phyloP scores from a whole-genome alignment of 169 alveolate species.

The Babesia ovata region DNA sequence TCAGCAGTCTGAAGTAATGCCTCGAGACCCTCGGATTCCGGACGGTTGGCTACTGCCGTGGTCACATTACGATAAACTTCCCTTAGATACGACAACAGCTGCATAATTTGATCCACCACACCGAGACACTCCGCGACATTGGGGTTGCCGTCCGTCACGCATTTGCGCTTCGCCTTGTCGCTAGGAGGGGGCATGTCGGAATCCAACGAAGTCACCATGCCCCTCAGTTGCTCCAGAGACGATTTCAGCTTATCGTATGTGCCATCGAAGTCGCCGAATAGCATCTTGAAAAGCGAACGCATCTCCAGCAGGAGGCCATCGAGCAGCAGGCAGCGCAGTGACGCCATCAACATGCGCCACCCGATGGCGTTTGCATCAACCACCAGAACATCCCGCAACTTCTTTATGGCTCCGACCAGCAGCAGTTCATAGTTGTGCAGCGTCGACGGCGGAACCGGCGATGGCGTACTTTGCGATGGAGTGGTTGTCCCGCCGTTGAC shows the following conservation, averaged over 20 bases:
- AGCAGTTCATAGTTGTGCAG: conserved; percentile 41
- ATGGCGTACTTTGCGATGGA: not conserved
- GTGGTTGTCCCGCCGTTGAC: not conserved
- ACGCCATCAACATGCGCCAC: conserved; percentile 10
- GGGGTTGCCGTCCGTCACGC: not conserved
- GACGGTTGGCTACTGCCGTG: conserved; percentile 19
- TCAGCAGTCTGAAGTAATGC: conserved; percentile 1
- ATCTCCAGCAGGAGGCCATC: conserved; percentile 22
- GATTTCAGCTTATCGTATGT: not conserved
- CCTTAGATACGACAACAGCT: not conserved
- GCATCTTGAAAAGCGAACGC: not conserved
- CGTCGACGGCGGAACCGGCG: not conserved
- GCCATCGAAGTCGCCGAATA: not conserved
- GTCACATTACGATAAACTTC: conserved; percentile 4
- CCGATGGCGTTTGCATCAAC: not conserved
- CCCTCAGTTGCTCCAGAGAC: conserved; percentile 1
- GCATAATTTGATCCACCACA: not conserved
- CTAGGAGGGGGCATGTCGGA: not conserved
- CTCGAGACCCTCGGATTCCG: conserved; percentile 27
- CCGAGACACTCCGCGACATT: conserved; percentile 2
- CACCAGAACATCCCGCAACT: not conserved
- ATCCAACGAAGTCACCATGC: not conserved
- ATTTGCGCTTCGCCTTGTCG: not conserved
- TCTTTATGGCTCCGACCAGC: conserved; percentile 28
- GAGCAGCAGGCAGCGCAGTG: conserved; percentile 2